These are phyloP conservation scores for Penicillium frequentans DNA, from an alignment of 2,329 filamentous ascomycete genomes.

Conservation along the genomic window DNA sequence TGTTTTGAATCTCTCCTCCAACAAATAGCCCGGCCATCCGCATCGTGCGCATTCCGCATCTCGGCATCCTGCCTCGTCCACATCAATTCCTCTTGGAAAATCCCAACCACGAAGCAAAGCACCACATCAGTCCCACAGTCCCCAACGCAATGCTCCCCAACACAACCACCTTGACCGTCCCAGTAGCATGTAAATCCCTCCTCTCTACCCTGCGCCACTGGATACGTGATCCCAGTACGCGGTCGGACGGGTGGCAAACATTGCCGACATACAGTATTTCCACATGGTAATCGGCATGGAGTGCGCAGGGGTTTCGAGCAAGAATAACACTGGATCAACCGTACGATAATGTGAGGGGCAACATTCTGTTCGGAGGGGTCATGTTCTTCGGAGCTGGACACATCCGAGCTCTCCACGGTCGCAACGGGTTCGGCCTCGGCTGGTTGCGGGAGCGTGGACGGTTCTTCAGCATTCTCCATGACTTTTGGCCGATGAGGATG, in stretches of 20 bases:
- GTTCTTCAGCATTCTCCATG: conserved; percentile 16
- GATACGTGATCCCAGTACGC: conserved; percentile 74
- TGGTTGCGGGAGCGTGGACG: conserved; percentile 5
- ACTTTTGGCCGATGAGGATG: not conserved
- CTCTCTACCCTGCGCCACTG: conserved; percentile 64
- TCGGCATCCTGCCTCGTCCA: conserved; percentile 6
- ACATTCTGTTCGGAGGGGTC: conserved; percentile 52
- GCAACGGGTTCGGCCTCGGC: conserved; percentile 4
- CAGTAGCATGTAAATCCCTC: conserved; percentile 73
- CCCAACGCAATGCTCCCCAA: conserved; percentile 68
- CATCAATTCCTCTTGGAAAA: conserved; percentile 47
- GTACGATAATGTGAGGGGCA: conserved; percentile 62
- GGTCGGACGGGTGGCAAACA: conserved; percentile 70
- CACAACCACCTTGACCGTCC: conserved; percentile 51
- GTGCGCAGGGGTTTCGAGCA: conserved; percentile 69
- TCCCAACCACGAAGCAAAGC: conserved; percentile 67
- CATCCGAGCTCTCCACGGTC: conserved; percentile 10
- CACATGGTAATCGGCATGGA: conserved; percentile 78
- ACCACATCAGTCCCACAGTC: conserved; percentile 79
- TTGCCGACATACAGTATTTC: conserved; percentile 70
- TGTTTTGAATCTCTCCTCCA: conserved; percentile 22
- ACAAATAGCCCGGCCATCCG: conserved; percentile 33
- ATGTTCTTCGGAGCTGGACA: conserved; percentile 27
- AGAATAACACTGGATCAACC: conserved; percentile 72
- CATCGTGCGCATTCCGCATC: conserved; percentile 4